Evolutionary conservation across 2,329 filamentous ascomycete species (phyloP), one percentile per base, ranked within the genome.

Genomic region (Phialophora verrucosa): DNA sequence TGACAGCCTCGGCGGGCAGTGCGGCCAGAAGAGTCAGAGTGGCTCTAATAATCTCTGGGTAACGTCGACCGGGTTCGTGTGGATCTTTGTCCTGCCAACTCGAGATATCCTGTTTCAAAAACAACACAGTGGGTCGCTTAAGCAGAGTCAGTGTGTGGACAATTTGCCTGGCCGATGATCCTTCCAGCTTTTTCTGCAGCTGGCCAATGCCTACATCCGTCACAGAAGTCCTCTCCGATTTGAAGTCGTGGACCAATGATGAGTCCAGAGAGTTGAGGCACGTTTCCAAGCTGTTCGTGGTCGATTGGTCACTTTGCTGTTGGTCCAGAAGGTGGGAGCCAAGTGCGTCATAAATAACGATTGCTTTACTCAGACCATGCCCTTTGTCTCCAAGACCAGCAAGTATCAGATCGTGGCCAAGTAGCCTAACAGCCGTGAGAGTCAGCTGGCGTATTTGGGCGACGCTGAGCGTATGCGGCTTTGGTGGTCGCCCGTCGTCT

Each of bases 391-490:
- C 63, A 11, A 70, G 58, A 27, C 58, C 56, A 42, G 29, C 44
- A 27, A 61, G 29, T n/a, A 70, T 53, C 91, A 76, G 0, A 88
- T 87, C 32, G 80, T 76, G 32, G 17, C 61, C 66, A 12, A 86
- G 75, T 75, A 83, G 55, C 74, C 78, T 66, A 80, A 79, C 71
- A 78, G 80, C 71, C 77, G 88, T 74, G 81, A 83, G 79, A 17
- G 84, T 81, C n/a, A 78, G 81, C 55, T 80, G 79, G 7, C 84
- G 75, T 14, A 90, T 72, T 62, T 83, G 84, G 20, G 78, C 76
- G 69, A 86, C 84, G 35, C 82, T 29, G 82, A 81, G 75, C 20
- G 14, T 25, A 44, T 44, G 38, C 17, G 38, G 38, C 38, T n/a
- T 8, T 44, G 38, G 5, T 20, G 17, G 38, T 44, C 17, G 38